Evolutionary conservation across 805 yeast genomes (phyloP), one percentile per base, ranked within the genome.

Genomic region (Diddensiella santjacobensis): DNA sequence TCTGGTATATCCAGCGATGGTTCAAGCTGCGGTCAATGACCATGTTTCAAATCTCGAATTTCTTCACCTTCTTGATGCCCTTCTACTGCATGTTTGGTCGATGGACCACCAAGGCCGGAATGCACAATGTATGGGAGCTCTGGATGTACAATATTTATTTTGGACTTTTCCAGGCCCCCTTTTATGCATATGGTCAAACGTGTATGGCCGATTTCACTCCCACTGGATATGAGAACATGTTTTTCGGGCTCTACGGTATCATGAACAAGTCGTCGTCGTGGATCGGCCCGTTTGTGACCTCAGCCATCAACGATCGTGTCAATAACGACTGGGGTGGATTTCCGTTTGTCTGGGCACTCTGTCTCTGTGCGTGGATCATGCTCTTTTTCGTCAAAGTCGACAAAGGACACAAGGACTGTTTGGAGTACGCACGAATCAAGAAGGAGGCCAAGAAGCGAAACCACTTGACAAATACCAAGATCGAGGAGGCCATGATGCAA

Each of bases 71-170:
- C 24, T 13, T 45, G 18, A 48, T 48, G 51, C 54, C 54, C 2
- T 40, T 51, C 38, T 51, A 51, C 42, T 49, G 52, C 44, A 47
- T 48, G 47, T 42, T 51, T 23, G 54, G 54, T 6, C 24, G 48
- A 22, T 48, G 51, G 49, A 51, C 54, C 26, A 41, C 38, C 26
- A 47, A 42, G 17, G 47, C 38, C 13, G 54, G 54, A 2, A 44
- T 48, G 43, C 51, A 51, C 47, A 48, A 51, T 30, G 43, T 44
- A 11, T 51, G 54, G 54, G 54, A 51, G 30, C 40, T 51, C 31
- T 51, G 54, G 54, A 22, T 48, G 33, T 51, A 51, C 39, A 48
- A 51, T 31, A 40, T 47, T 15, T 51, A 48, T 42, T 48, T 44
- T 37, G 54, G 51, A 2, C 45, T 51, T 2, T 44, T 51, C 18